Conservation (phyloP, 108 stramenopile genomes). For the Cylindrotheca closterium region DNA sequence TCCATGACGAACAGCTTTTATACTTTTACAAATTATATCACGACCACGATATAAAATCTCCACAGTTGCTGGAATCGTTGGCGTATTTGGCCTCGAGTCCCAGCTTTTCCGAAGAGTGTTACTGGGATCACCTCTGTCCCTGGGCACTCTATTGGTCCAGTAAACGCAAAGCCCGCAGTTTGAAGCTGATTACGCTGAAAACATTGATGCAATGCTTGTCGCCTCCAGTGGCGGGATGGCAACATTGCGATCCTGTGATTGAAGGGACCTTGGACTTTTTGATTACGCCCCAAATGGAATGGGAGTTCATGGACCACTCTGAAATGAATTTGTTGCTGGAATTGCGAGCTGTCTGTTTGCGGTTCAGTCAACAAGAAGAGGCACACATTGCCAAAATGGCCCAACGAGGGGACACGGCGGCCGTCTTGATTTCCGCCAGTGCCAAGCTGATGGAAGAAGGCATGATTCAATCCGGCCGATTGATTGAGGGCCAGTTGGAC, state of each 20-base stretch:
- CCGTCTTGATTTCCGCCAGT: constrained; percentile 22
- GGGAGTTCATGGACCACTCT: background rate
- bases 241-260: constrained; percentile 1
- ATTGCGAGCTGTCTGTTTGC: constrained; percentile 26
- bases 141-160: constrained; percentile 13
- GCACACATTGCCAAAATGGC: constrained; percentile 14
- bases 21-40: constrained; percentile 5
- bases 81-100: constrained; percentile 4
- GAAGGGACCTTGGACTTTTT: constrained; percentile 10
- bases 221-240: constrained; percentile 8
- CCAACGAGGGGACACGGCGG: constrained; percentile 24
- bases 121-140: constrained; percentile 13
- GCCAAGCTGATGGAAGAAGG: constrained; percentile 37
- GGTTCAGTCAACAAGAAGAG: constrained; percentile 11
- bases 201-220: constrained; percentile 14
- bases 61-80: constrained; percentile 8
- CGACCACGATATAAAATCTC: background rate
- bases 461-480: constrained; percentile 12
- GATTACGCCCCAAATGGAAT: background rate
- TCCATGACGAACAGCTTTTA: background rate
- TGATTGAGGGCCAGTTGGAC: constrained; percentile 17
- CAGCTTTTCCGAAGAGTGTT: constrained; percentile 3
- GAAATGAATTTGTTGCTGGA: constrained; percentile 22
- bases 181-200: constrained; percentile 13
- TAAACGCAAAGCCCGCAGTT: constrained; percentile 1